Base-by-base conservation (phyloP, 169 alveolate species). In the Eimeria maxima region DNA sequence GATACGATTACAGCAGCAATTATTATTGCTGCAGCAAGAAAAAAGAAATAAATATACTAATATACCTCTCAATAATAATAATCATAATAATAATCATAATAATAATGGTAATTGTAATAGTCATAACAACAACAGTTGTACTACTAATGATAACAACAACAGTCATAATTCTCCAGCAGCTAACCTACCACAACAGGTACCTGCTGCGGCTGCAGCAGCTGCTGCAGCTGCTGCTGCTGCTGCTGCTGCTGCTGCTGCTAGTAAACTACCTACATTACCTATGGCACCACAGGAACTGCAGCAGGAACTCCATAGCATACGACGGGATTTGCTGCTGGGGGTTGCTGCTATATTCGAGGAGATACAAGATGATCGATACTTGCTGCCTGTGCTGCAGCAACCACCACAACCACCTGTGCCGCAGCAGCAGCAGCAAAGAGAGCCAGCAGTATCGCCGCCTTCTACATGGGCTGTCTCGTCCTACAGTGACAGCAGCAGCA, bases 311-410 rank as follows among this genome's bases (percentile, higher is more conserved):
- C 95, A 90, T 53, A 63, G 81, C 55, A 71, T 90, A 16, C 60
- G 95, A 14, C 29, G 95, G 0, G 95, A 90, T 74, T 33, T 90
- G 65, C 80, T 90, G 83, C 65, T 90, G 90, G 95, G 95, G 2
- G 95, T 90, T 50, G 95, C 95, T 7, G 95, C 95, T 63, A 90
- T 90, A 14, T 90, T 90, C 33, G 95, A 90, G 18, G 95, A 90
- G 50, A 90, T 90, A 65, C 65, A 83, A 4, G 95, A 90, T 57
- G 95, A 90, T 44, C 81, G 95, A 3, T 90, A 90, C 29, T 24
- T 90, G 63, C 95, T 90, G 71, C 95, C 95, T 20, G 88, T 74
- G 83, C 90, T 42, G 80, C 95, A 47, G 50, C 84, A 45, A 33
- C 84, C 65, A 33, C 67, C 88, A 14, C 88, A 78, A 67, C 88